Evolutionary conservation across 2,329 filamentous ascomycete species (phyloP).

Genomic region (Elsinoe arachidis): DNA sequence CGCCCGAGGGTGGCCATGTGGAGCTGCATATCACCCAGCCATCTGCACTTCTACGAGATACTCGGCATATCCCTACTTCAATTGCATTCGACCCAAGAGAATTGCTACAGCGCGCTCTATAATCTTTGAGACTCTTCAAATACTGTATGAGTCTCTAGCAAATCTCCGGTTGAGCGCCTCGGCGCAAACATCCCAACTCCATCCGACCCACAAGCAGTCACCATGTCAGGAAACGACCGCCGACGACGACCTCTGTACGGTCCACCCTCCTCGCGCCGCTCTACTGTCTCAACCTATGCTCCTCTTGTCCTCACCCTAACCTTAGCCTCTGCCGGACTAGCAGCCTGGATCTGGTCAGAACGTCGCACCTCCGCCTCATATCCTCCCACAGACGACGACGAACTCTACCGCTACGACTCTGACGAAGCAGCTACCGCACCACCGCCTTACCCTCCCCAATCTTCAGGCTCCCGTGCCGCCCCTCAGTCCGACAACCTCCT

Average conservation of each 20-base stretch:
- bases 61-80: background rate
- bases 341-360: constrained; percentile 91
- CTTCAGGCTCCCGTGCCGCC: background rate
- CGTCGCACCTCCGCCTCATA: constrained; percentile 52
- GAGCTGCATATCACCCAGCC: constrained; percentile 1
- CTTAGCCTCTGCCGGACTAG: constrained; percentile 75
- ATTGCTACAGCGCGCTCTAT: too few relatives aligned
- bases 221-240: constrained; percentile 23
- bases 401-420: constrained; percentile 36
- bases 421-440: constrained; percentile 11
- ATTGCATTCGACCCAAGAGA: too few relatives aligned
- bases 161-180: background rate
- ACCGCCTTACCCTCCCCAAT: background rate
- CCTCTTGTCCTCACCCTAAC: constrained; percentile 80
- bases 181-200: background rate
- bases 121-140: background rate
- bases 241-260: constrained; percentile 43
- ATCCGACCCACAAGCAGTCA: background rate
- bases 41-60: background rate
- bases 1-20: background rate
- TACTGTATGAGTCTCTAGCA: background rate
- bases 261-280: constrained; percentile 38
- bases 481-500: constrained; percentile 52
- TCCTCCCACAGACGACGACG: constrained; percentile 51
- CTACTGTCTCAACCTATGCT: constrained; percentile 73